Percentiles rank a stretch among this genome's conserved stretches.
These are phyloP conservation scores for Wallacemonas rigidus DNA, from an alignment of 208 protist genomes.

Conservation along the genomic window DNA sequence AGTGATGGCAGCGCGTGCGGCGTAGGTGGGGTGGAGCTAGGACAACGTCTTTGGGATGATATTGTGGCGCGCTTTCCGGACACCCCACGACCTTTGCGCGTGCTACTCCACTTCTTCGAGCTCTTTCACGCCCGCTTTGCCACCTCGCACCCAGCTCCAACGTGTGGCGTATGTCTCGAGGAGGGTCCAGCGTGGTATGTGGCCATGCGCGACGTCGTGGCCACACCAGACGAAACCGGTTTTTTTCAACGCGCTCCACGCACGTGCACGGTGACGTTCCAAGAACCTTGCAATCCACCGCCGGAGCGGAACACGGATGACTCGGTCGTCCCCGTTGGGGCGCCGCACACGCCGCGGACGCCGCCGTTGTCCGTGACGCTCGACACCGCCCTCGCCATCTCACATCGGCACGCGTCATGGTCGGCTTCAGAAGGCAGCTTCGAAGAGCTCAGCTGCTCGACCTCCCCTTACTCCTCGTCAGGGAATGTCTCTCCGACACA, in stretches of 20 bases:
- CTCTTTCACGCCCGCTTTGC: conserved; percentile 1
- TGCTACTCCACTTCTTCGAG: conserved; percentile 2
- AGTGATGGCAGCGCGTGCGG: not conserved
- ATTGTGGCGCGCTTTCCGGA: not conserved
- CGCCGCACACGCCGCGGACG: too few relatives aligned
- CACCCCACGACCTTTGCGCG: not conserved
- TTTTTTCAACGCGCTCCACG: not conserved
- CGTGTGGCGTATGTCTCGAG: not conserved
- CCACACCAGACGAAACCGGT: not conserved
- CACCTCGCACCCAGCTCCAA: not conserved
- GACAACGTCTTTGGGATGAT: not conserved
- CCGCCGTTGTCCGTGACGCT: too few relatives aligned
- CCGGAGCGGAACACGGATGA: too few relatives aligned
- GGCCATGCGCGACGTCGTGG: not conserved
- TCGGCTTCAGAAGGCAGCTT: not conserved
- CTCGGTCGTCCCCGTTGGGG: too few relatives aligned
- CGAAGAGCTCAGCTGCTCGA: not conserved
- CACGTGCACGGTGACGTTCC: not conserved
- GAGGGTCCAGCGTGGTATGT: not conserved
- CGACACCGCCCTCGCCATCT: not conserved
- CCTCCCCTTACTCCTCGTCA: not conserved
- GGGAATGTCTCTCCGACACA: not conserved
- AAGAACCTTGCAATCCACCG: not conserved
- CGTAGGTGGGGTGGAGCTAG: not conserved
- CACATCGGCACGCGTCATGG: too few relatives aligned